Percentiles rank a stretch among this genome's conserved stretches.
phyloP scores from a whole-genome alignment of 352 stramenopile species.

The Peronospora farinosa region DNA sequence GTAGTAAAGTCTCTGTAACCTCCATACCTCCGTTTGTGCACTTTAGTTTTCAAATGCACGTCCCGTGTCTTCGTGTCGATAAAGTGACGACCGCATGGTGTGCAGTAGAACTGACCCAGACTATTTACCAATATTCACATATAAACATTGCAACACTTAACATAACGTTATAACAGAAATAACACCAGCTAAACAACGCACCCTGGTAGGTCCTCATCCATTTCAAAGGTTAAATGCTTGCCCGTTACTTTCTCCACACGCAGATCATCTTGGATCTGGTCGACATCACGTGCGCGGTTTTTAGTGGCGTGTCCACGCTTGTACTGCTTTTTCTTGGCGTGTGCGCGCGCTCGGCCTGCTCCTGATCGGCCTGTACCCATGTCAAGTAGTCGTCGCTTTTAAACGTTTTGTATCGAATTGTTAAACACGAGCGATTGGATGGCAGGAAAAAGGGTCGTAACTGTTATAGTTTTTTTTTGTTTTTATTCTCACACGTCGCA shows the following conservation, averaged over 20 bases:
- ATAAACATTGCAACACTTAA: background rate
- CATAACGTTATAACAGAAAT: background rate
- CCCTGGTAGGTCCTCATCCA: slow-evolving; percentile 81
- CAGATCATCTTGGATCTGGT: slow-evolving; percentile 87
- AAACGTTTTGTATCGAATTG: slow-evolving; percentile 5
- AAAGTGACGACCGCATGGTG: slow-evolving; percentile 79
- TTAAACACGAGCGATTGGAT: slow-evolving; percentile 23
- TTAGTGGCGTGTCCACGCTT: slow-evolving; percentile 81
- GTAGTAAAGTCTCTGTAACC: background rate
- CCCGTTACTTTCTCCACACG: slow-evolving; percentile 50
- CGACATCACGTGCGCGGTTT: slow-evolving; percentile 68
- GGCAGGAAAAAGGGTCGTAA: slow-evolving; percentile 19
- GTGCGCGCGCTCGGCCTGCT: slow-evolving; percentile 53
- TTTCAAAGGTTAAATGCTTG: slow-evolving; percentile 59
- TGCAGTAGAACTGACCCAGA: slow-evolving; percentile 86
- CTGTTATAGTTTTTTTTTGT: slow-evolving; percentile 13
- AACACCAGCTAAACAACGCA: slow-evolving; percentile 21
- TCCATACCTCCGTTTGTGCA: slow-evolving; percentile 73
- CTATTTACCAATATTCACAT: slow-evolving; percentile 19
- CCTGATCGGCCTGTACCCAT: slow-evolving; percentile 38
- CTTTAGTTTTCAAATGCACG: slow-evolving; percentile 76
- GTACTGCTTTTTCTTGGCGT: slow-evolving; percentile 86
- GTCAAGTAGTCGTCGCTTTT: background rate
- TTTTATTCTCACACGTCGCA: slow-evolving; percentile 18
- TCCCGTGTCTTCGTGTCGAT: slow-evolving; percentile 75